Evolutionary conservation across 1,284 basidiomycete species (phyloP).

Genomic region (Inonotus obliquus): DNA sequence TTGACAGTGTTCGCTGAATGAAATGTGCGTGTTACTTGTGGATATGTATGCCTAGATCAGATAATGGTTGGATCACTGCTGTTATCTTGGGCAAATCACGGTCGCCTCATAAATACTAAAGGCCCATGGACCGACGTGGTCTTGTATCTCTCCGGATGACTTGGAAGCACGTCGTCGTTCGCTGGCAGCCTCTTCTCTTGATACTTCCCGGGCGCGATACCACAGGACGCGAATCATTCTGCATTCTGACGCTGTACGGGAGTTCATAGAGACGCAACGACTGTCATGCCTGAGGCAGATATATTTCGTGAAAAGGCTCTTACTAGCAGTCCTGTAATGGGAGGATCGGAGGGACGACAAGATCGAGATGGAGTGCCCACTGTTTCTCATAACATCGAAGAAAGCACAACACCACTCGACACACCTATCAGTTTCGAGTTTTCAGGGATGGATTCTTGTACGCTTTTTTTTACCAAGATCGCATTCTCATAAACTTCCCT

Average conservation of each 20-base stretch:
- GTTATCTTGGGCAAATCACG: constrained; percentile 60
- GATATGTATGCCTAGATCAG: constrained; percentile 59
- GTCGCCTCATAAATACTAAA: too few species aligned
- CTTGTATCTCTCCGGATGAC: constrained; percentile 51
- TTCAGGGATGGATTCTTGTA: too few species aligned
- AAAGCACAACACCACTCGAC: too few species aligned
- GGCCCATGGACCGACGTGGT: constrained; percentile 72
- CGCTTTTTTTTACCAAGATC: too few species aligned
- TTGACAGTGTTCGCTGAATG: too few species aligned
- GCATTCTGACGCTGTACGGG: constrained; percentile 55
- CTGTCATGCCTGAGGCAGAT: constrained; percentile 35
- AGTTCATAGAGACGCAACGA: constrained; percentile 48
- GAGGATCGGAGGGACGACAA: too few species aligned
- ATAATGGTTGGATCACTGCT: constrained; percentile 58
- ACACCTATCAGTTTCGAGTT: too few species aligned
- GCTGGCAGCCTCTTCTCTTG: constrained; percentile 65
- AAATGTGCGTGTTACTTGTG: too few species aligned
- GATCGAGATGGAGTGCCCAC: too few species aligned
- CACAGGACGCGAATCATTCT: constrained; percentile 47
- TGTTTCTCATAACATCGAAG: too few species aligned
- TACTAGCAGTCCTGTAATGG: neutral
- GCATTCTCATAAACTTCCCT: too few species aligned
- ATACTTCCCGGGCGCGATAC: constrained; percentile 62
- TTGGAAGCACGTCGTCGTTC: constrained; percentile 70
- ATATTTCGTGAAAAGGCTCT: constrained; percentile 18